Conservation (phyloP, 1,284 basidiomycete genomes). For the Trichosporon sp. region DNA sequence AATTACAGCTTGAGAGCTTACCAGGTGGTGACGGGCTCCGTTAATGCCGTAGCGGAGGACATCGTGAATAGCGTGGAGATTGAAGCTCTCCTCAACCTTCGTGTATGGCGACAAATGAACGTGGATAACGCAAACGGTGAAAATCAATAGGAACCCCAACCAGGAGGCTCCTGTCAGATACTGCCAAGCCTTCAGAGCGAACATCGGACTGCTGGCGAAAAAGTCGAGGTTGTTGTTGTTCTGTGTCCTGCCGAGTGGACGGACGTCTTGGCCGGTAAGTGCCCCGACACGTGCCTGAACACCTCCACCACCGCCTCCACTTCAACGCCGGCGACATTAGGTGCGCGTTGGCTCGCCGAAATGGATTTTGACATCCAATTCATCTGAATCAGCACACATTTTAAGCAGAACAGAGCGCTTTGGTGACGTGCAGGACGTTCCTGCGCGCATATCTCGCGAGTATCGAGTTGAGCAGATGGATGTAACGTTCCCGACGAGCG, state of each 20-base stretch:
- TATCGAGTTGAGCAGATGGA: too few species aligned
- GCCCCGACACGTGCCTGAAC: not conserved
- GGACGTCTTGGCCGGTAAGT: not conserved
- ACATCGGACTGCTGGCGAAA: not conserved
- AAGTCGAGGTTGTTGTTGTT: not conserved
- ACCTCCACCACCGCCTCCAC: conserved; percentile 3
- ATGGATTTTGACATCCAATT: too few species aligned
- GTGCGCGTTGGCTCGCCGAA: too few species aligned
- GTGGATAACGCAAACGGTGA: conserved; percentile 66
- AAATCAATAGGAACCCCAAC: conserved; percentile 63
- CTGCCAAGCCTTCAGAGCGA: conserved; percentile 1
- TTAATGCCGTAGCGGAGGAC: conserved; percentile 69
- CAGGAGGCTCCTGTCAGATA: conserved; percentile 9
- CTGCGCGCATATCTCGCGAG: too few species aligned
- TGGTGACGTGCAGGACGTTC: too few species aligned
- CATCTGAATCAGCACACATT: too few species aligned
- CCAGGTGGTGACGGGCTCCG: conserved; percentile 22
- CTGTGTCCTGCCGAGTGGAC: not conserved
- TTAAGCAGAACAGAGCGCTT: too few species aligned
- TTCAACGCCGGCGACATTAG: not conserved
- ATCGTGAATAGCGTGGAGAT: conserved; percentile 88
- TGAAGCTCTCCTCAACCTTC: conserved; percentile 98
- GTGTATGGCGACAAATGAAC: conserved; percentile 81
- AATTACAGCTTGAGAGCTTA: conserved; percentile 9
- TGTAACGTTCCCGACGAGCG: too few species aligned